Evolutionary conservation across 2,329 filamentous ascomycete genomes (phyloP).

Genomic region (Neoscytalidium dimidiatum): DNA sequence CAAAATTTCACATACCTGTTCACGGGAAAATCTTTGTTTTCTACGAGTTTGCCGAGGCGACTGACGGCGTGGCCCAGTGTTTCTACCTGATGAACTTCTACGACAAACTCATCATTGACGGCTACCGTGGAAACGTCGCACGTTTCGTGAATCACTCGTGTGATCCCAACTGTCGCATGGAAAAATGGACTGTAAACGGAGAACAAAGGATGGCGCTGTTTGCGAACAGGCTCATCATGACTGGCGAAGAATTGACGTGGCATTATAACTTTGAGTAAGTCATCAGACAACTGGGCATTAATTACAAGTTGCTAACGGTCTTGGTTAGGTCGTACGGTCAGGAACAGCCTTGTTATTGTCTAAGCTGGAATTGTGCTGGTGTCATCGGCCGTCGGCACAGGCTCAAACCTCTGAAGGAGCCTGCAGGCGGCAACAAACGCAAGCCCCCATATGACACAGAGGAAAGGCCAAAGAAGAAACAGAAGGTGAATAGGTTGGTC

Average conservation of each 20-base stretch:
- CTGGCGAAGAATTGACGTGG: constrained; percentile 94
- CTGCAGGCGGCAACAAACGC: constrained; percentile 11
- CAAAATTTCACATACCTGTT: constrained; percentile 13
- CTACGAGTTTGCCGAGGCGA: too few species aligned
- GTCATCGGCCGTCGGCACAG: constrained; percentile 60
- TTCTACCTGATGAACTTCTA: constrained; percentile 99
- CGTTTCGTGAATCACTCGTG: constrained; percentile 98
- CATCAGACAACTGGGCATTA: background rate
- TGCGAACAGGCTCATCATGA: constrained; percentile 85
- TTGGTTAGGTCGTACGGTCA: constrained; percentile 42
- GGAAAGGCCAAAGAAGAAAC: constrained; percentile 17
- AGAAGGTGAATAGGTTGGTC: constrained; percentile 10
- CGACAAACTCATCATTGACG: constrained; percentile 98
- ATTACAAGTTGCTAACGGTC: constrained; percentile 9
- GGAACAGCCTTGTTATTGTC: constrained; percentile 66
- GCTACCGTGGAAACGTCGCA: constrained; percentile 91
- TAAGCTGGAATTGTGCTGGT: constrained; percentile 61
- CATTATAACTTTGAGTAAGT: constrained; percentile 76
- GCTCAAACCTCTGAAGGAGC: constrained; percentile 39
- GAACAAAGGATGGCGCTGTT: constrained; percentile 97
- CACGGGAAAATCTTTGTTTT: background rate
- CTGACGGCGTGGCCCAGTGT: constrained; percentile 58
- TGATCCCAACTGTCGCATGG: constrained; percentile 94
- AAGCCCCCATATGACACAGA: constrained; percentile 5
- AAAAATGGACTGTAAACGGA: constrained; percentile 93